Evolutionary conservation across 192 early-diverging fungal genomes (phyloP).

Genomic region (Cetraspora pellucida): DNA sequence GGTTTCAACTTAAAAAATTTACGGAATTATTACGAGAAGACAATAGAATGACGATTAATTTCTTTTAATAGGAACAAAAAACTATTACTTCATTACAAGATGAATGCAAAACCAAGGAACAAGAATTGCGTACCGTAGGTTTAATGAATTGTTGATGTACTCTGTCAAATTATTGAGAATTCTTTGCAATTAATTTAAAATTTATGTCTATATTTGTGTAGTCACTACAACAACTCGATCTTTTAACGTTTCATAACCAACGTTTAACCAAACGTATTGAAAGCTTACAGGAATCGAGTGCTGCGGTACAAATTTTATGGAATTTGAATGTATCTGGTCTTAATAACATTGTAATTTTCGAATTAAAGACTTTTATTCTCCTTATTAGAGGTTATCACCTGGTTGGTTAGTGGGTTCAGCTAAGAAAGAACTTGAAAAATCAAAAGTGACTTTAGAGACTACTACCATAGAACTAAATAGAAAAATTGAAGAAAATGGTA

Average conservation of each 20-base stretch:
- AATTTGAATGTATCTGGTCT: not conserved
- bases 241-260: conserved; percentile 62
- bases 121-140: conserved; percentile 56
- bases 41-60: not conserved
- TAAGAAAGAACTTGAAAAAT: conserved; percentile 63
- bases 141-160: not conserved
- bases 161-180: not conserved
- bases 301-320: conserved; percentile 32
- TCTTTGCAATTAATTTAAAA: not conserved
- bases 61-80: conserved; percentile 53
- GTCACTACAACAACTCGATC: conserved; percentile 57
- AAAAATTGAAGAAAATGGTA: conserved; percentile 67
- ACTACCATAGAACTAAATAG: conserved; percentile 50
- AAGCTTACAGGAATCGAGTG: conserved; percentile 49
- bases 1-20: not conserved
- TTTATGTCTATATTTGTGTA: conserved; percentile 1
- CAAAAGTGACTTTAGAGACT: conserved; percentile 49
- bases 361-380: not conserved
- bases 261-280: conserved; percentile 62
- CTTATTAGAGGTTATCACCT: conserved; percentile 38
- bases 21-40: not conserved
- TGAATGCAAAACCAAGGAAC: conserved; percentile 59
- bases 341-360: not conserved
- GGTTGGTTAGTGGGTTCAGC: conserved; percentile 47
- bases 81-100: conserved; percentile 51